A percentile compares a stretch with the other conserved stretches of the same genome.
These are phyloP conservation scores for Penicillium herquei DNA, from an alignment of 495 filamentous ascomycete species.

Conservation along the genomic window DNA sequence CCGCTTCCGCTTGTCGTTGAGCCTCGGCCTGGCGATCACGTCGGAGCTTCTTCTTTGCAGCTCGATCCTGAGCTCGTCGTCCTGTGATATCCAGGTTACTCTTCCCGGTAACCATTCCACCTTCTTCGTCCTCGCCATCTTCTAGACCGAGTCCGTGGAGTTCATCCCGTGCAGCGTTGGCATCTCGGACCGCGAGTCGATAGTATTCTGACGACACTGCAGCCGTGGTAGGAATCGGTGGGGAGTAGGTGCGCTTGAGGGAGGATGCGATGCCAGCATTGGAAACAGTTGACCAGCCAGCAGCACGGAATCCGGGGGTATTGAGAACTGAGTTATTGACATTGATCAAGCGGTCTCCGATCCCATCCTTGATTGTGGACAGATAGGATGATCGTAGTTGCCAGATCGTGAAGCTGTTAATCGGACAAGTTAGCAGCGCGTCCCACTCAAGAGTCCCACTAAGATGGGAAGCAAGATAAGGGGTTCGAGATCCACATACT, in stretches of 20 bases:
- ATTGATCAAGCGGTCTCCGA: slow-evolving; percentile 91
- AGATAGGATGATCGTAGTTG: slow-evolving; percentile 91
- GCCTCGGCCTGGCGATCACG: slow-evolving; percentile 44
- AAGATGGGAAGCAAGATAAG: neutral
- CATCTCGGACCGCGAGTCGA: slow-evolving; percentile 34
- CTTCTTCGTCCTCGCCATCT: slow-evolving; percentile 79
- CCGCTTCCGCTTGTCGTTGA: slow-evolving; percentile 70
- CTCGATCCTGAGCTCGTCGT: slow-evolving; percentile 54
- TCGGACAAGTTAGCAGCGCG: slow-evolving; percentile 16
- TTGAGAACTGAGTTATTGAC: slow-evolving; percentile 89
- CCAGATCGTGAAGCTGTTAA: slow-evolving; percentile 80
- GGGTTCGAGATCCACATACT: slow-evolving; percentile 56
- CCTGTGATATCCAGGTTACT: slow-evolving; percentile 73
- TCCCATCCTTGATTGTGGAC: slow-evolving; percentile 85
- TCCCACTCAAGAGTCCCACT: neutral
- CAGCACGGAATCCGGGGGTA: slow-evolving; percentile 90
- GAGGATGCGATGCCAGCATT: slow-evolving; percentile 48
- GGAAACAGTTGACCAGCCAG: slow-evolving; percentile 82
- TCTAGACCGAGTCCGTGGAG: slow-evolving; percentile 43
- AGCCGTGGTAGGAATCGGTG: slow-evolving; percentile 84
- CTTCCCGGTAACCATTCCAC: slow-evolving; percentile 75
- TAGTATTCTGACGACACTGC: slow-evolving; percentile 80
- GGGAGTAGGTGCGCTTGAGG: slow-evolving; percentile 90
- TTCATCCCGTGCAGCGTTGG: slow-evolving; percentile 29
- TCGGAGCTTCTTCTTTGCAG: slow-evolving; percentile 44